phyloP scores from a whole-genome alignment of 2,329 filamentous ascomycete genomes.

The Fusarium mexicanum region DNA sequence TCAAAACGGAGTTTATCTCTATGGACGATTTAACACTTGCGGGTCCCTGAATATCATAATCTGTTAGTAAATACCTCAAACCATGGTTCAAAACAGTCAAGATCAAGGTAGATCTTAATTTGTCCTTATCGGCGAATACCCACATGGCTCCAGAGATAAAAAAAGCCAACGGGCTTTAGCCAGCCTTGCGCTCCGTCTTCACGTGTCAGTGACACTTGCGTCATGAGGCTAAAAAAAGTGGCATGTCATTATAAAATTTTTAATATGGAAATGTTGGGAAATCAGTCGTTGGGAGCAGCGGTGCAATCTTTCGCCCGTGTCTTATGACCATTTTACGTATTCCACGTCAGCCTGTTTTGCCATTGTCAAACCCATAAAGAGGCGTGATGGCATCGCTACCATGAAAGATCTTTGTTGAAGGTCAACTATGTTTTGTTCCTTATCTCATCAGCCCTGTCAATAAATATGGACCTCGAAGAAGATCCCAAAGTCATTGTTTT shows the following conservation, averaged over 20 bases:
- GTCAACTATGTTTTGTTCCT: background rate
- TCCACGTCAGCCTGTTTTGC: background rate
- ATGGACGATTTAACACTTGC: background rate
- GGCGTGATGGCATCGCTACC: background rate
- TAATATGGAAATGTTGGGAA: background rate
- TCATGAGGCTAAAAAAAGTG: background rate
- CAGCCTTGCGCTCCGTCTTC: background rate
- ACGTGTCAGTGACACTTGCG: background rate
- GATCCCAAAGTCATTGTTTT: background rate
- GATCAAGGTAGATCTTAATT: background rate
- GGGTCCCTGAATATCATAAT: background rate
- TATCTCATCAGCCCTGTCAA: background rate
- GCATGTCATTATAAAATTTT: background rate
- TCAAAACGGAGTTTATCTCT: background rate
- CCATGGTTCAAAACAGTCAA: fast-evolving
- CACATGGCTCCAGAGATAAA: background rate
- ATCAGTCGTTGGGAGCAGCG: background rate
- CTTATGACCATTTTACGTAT: background rate
- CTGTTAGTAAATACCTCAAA: background rate
- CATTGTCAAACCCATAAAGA: background rate
- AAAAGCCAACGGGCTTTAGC: background rate
- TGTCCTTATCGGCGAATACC: background rate
- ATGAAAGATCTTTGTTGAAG: background rate
- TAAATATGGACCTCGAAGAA: background rate
- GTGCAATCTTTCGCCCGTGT: background rate